Evolutionary conservation across 495 filamentous ascomycete genomes (phyloP).

Genomic region (Trichoderma reesei): DNA sequence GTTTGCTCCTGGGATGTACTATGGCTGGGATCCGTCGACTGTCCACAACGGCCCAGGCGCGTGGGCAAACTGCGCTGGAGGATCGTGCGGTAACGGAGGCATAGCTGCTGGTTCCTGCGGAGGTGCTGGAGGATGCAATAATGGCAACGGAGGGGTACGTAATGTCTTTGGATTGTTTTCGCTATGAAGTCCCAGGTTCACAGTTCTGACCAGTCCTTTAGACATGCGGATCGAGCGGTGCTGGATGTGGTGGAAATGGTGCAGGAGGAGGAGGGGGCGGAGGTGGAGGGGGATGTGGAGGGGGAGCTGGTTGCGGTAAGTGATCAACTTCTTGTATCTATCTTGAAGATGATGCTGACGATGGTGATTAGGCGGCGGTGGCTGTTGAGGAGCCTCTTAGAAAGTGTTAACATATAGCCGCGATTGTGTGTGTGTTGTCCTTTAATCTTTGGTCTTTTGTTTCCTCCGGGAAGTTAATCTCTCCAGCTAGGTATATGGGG

Average conservation of each 20-base stretch:
- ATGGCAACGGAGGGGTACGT: slow-evolving; percentile 2
- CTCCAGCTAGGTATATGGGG: too few relatives aligned
- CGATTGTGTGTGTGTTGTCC: too few relatives aligned
- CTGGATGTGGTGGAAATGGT: background rate
- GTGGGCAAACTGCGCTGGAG: background rate
- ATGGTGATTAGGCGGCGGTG: background rate
- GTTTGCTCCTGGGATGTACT: background rate
- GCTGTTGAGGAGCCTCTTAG: background rate
- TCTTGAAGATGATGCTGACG: background rate
- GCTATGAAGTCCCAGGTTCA: background rate
- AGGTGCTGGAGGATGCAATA: background rate
- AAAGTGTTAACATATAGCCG: too few relatives aligned
- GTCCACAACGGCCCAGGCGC: background rate
- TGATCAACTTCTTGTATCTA: background rate
- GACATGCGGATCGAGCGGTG: background rate
- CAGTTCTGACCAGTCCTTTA: background rate
- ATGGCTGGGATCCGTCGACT: background rate
- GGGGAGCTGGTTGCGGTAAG: background rate
- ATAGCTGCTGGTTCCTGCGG: background rate
- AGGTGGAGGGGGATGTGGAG: background rate
- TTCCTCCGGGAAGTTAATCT: too few relatives aligned
- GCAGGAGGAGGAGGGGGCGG: background rate
- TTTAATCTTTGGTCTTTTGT: too few relatives aligned
- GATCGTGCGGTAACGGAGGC: background rate
- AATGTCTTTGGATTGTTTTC: background rate